Evolutionary conservation across 129 eudicot genomes (phyloP).

Genomic region (Logfia minima): DNA sequence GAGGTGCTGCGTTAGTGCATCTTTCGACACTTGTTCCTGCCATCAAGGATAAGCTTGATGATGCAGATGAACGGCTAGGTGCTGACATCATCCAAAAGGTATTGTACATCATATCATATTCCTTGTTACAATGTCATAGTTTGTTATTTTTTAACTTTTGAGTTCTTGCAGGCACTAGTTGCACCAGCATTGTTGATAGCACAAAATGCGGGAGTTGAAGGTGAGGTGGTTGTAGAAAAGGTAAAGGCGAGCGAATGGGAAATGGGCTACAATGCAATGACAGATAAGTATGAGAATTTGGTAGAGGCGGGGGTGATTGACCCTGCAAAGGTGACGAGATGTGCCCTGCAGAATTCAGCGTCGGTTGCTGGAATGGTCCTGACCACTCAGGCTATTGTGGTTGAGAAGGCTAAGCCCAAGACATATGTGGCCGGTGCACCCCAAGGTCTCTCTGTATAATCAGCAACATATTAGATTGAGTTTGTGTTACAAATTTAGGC

Average conservation of each 20-base stretch:
- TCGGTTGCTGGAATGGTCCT: conserved; percentile 98
- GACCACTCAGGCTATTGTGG: conserved; percentile 95
- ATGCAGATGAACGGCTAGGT: conserved; percentile 80
- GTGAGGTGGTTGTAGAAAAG: conserved; percentile 97
- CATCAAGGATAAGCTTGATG: conserved; percentile 73
- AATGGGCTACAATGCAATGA: conserved; percentile 92
- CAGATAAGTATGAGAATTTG: conserved; percentile 72
- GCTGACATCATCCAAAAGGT: conserved; percentile 98
- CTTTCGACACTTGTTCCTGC: conserved; percentile 77
- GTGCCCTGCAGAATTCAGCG: conserved; percentile 89
- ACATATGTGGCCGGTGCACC: conserved; percentile 46
- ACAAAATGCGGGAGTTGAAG: conserved; percentile 87
- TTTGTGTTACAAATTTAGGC: background rate
- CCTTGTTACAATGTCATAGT: background rate
- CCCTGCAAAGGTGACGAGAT: conserved; percentile 93
- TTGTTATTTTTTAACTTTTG: background rate
- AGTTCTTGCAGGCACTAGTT: conserved; percentile 60
- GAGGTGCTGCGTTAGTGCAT: conserved; percentile 94
- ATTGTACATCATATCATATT: background rate
- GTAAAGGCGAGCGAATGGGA: conserved; percentile 79
- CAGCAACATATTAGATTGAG: background rate
- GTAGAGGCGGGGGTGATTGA: conserved; percentile 86
- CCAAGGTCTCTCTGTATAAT: conserved; percentile 55
- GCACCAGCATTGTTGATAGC: conserved; percentile 91
- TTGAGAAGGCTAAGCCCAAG: conserved; percentile 81